Evolutionary conservation across 805 yeast species (phyloP), one percentile per base, ranked within the genome.

Genomic region (Zygosaccharomyces siamensis): DNA sequence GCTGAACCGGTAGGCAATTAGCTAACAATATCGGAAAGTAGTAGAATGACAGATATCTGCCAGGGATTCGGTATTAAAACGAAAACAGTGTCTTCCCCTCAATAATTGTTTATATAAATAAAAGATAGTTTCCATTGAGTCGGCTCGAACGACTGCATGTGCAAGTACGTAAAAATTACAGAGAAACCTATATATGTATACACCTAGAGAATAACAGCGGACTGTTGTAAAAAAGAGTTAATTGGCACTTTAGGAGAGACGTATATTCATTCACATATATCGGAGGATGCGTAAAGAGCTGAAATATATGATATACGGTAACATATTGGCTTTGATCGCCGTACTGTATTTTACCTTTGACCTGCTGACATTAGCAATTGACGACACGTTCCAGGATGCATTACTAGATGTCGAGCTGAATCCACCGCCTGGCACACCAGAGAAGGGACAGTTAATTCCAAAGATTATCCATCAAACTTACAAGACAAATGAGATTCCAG

Each of bases 381-480:
- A 86, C 66, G 88, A 84, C 63, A 72, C 89, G 0, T 76, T 73
- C 60, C 69, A 74, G 12, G 87, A 84, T 60, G 86, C 85, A 0
- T 69, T 87, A 21, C 62, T 78, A 12, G 80, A 80, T 44, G 70
- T 72, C 11, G 95, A 88, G 51, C 62, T 86, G 42, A 79, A 82
- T 55, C 83, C 83, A 2, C 68, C 72, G 5, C 53, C 58, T 28
- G 72, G 73, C n/a, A 61, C 68, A 5, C 62, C 70, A 18, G 69
- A 67, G 16, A 70, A 71, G 49, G 80, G 81, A 7, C 76, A 75
- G 50, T 63, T 84, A 33, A 88, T 89, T 40, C 97, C 97, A 33
- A 86, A 85, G 61, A 89, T 89, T 63, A 89, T 90, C 47, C 97
- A 90, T 64, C 97, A 90, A 67, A 90, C 97, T 11, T 90, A 90